Evolutionary conservation across 2,329 filamentous ascomycete species (phyloP).

Genomic region (Beauveria bassiana): DNA sequence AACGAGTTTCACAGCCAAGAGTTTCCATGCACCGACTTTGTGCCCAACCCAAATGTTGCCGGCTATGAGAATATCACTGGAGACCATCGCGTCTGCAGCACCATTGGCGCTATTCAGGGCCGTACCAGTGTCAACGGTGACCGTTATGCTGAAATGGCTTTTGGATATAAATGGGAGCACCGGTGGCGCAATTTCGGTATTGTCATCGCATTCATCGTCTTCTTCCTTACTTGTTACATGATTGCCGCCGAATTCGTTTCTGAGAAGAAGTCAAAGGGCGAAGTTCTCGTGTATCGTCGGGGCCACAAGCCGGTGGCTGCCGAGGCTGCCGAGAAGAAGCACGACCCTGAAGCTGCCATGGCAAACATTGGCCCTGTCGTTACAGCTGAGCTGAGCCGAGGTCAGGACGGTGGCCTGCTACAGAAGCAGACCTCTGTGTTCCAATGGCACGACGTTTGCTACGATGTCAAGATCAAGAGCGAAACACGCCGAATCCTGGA

Average conservation of each 20-base stretch:
- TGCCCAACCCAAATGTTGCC: constrained; percentile 32
- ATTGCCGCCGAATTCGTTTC: constrained; percentile 58
- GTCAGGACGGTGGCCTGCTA: constrained; percentile 35
- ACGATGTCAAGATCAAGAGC: constrained; percentile 68
- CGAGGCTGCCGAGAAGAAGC: constrained; percentile 52
- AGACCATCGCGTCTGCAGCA: constrained; percentile 46
- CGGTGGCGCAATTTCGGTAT: constrained; percentile 68
- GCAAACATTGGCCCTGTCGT: constrained; percentile 40
- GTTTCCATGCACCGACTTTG: constrained; percentile 44
- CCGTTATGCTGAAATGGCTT: constrained; percentile 45
- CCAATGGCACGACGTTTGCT: constrained; percentile 80
- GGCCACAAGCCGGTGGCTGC: constrained; percentile 54
- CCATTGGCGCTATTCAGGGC: constrained; percentile 51
- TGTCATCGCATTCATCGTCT: constrained; percentile 54
- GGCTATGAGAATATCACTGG: constrained; percentile 29
- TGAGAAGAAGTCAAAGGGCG: constrained; percentile 64
- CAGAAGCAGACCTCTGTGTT: constrained; percentile 65
- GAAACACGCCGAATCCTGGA: constrained; percentile 71
- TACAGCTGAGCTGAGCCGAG: constrained; percentile 34
- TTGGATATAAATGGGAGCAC: constrained; percentile 49
- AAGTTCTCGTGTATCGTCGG: constrained; percentile 66
- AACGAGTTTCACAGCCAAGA: constrained; percentile 69
- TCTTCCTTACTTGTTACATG: constrained; percentile 56
- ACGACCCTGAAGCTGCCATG: constrained; percentile 49
- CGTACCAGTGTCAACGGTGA: constrained; percentile 47